Evolutionary conservation across 2,329 filamentous ascomycete genomes (phyloP).

Genomic region (Dendryphion nanum): DNA sequence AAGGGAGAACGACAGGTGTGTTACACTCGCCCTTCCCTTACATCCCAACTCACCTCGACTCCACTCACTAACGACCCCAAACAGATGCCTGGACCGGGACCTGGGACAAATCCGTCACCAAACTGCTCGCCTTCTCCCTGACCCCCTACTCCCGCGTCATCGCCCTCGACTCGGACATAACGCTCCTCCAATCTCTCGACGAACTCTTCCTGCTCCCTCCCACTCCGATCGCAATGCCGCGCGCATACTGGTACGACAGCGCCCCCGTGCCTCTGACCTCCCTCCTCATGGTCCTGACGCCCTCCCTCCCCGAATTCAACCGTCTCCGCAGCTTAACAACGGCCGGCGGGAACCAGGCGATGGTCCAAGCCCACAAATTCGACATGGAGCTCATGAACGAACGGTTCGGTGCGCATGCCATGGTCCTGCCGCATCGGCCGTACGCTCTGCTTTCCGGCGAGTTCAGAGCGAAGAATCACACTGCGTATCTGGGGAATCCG

Average conservation of each 20-base stretch:
- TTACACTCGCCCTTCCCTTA: slow-evolving; percentile 10
- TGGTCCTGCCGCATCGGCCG: slow-evolving; percentile 63
- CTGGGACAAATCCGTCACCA: slow-evolving; percentile 66
- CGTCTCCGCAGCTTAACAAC: slow-evolving; percentile 30
- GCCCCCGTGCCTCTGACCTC: slow-evolving; percentile 56
- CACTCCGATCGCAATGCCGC: slow-evolving; percentile 64
- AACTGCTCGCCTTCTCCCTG: slow-evolving; percentile 68
- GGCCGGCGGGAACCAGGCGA: slow-evolving; percentile 23
- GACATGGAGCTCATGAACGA: slow-evolving; percentile 70
- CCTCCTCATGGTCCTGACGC: slow-evolving; percentile 62
- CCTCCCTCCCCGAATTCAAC: slow-evolving; percentile 53
- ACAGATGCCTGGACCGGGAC: slow-evolving; percentile 42
- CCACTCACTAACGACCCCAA: background rate
- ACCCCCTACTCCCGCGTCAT: slow-evolving; percentile 61
- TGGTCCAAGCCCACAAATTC: slow-evolving; percentile 44
- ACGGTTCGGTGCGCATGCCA: slow-evolving; percentile 57
- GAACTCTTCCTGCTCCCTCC: slow-evolving; percentile 68
- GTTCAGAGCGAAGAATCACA: slow-evolving; percentile 57
- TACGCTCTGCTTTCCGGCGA: slow-evolving; percentile 63
- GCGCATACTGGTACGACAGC: slow-evolving; percentile 67
- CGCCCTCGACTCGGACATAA: slow-evolving; percentile 63
- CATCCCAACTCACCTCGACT: slow-evolving; percentile 4
- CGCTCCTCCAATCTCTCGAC: slow-evolving; percentile 63
- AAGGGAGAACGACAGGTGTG: slow-evolving; percentile 33
- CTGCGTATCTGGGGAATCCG: slow-evolving; percentile 51